These are phyloP conservation scores for Ophiostoma montium DNA, from an alignment of 2,329 filamentous ascomycete species.

Conservation along the genomic window DNA sequence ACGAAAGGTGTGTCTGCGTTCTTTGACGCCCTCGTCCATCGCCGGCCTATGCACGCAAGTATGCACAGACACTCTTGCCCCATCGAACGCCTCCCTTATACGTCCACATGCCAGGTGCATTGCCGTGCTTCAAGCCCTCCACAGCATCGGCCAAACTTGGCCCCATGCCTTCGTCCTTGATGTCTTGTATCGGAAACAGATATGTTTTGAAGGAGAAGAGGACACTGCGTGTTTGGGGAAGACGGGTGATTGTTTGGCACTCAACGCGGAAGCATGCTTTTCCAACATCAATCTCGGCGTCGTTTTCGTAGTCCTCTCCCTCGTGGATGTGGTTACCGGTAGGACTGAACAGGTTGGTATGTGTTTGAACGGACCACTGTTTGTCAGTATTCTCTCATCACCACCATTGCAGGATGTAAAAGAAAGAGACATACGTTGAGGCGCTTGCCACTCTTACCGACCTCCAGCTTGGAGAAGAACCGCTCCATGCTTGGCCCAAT, in stretches of 20 bases:
- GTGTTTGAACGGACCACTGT: slow-evolving; percentile 36
- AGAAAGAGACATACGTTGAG: slow-evolving; percentile 27
- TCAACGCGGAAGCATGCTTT: slow-evolving; percentile 31
- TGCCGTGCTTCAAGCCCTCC: slow-evolving; percentile 35
- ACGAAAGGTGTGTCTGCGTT: background rate
- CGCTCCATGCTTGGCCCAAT: slow-evolving; percentile 41
- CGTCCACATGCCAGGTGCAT: slow-evolving; percentile 37
- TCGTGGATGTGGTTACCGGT: slow-evolving; percentile 24
- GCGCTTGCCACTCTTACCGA: slow-evolving; percentile 34
- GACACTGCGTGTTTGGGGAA: slow-evolving; percentile 31
- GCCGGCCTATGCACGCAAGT: slow-evolving; percentile 21
- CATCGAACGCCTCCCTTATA: slow-evolving; percentile 37
- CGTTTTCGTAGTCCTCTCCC: slow-evolving; percentile 20
- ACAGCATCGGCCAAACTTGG: slow-evolving; percentile 34
- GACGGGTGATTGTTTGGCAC: slow-evolving; percentile 35
- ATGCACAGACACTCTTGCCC: slow-evolving; percentile 32
- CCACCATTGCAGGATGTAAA: background rate
- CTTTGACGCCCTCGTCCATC: no score
- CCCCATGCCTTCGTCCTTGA: slow-evolving; percentile 35
- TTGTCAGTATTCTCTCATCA: background rate
- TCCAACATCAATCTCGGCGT: slow-evolving; percentile 25
- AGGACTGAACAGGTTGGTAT: slow-evolving; percentile 26
- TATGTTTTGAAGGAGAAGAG: slow-evolving; percentile 45
- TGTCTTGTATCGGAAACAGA: slow-evolving; percentile 31
- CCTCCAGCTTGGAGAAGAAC: slow-evolving; percentile 33